phyloP scores from a whole-genome alignment of 2,329 filamentous ascomycete species.

The Helotiales sp. region DNA sequence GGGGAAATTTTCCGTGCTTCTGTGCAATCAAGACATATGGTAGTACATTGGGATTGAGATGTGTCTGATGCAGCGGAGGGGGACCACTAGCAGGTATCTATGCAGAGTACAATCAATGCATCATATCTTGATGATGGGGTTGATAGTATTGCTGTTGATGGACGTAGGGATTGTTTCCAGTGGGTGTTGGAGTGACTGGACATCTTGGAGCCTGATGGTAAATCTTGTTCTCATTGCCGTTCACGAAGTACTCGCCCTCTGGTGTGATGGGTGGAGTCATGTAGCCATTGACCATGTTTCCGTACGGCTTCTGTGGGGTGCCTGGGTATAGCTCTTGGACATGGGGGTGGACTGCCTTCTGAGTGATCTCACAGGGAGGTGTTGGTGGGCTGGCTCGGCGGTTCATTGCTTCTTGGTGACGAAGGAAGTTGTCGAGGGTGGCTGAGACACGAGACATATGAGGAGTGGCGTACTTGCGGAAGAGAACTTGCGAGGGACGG shows the following conservation, averaged over 20 bases:
- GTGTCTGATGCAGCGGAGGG: not conserved
- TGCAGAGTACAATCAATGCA: constrained; percentile 33
- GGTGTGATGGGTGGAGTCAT: constrained; percentile 87
- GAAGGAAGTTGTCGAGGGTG: constrained; percentile 69
- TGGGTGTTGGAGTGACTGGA: constrained; percentile 66
- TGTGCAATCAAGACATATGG: constrained; percentile 36
- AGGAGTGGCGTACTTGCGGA: constrained; percentile 70
- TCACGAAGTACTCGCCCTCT: constrained; percentile 63
- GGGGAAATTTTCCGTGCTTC: constrained; percentile 2
- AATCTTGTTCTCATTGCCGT: constrained; percentile 36
- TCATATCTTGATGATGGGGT: constrained; percentile 52
- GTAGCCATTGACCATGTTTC: constrained; percentile 72
- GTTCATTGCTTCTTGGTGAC: constrained; percentile 61
- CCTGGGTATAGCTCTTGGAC: constrained; percentile 65
- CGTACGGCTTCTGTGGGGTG: constrained; percentile 76
- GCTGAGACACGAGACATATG: constrained; percentile 69
- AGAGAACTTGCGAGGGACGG: constrained; percentile 69
- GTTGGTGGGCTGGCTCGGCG: constrained; percentile 65
- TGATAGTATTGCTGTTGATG: constrained; percentile 49
- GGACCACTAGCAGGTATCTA: constrained; percentile 1
- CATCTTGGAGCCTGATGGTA: constrained; percentile 50
- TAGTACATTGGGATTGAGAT: constrained; percentile 38
- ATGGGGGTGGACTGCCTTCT: constrained; percentile 48
- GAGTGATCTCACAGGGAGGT: constrained; percentile 58
- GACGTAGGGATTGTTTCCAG: constrained; percentile 49